These are phyloP conservation scores for Gloeophyllum trabeum DNA, from an alignment of 768 basidiomycete genomes.

Conservation along the genomic window DNA sequence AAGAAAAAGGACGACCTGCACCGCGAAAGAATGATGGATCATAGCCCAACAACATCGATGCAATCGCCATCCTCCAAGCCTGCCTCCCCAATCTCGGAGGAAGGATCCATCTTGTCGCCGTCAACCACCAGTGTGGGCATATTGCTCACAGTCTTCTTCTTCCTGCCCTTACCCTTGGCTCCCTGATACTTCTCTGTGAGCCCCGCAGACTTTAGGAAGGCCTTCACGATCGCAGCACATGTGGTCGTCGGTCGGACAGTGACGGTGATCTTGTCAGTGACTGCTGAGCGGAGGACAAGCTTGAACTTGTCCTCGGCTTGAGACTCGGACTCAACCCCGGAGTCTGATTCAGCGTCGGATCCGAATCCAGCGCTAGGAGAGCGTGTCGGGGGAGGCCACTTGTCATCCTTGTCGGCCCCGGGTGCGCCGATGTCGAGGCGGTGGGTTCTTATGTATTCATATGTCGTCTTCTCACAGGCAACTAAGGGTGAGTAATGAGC, in stretches of 20 bases:
- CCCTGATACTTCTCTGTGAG: conserved; percentile 41
- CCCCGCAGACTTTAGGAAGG: conserved; percentile 61
- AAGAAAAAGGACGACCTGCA: conserved; percentile 1
- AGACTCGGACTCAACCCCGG: conserved; percentile 23
- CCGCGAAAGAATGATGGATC: too few species aligned
- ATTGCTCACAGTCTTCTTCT: conserved; percentile 15
- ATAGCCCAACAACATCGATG: conserved; percentile 62
- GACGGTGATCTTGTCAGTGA: conserved; percentile 43
- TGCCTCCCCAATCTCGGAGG: conserved; percentile 47
- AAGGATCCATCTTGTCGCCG: conserved; percentile 57
- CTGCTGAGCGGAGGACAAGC: conserved; percentile 49
- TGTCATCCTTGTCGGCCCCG: conserved; percentile 3
- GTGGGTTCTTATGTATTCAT: conserved; percentile 47
- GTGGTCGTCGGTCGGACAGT: conserved; percentile 67
- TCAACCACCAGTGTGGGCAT: conserved; percentile 51
- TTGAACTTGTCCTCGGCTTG: conserved; percentile 42
- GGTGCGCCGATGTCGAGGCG: conserved; percentile 15
- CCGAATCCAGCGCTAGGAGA: conserved; percentile 12
- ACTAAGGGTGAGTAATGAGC: conserved; percentile 26
- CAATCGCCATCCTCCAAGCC: conserved; percentile 75
- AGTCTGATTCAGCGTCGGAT: conserved; percentile 9
- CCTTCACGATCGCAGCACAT: conserved; percentile 65
- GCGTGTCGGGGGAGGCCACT: conserved; percentile 6
- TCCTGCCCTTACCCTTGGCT: conserved; percentile 18
- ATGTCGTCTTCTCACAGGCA: conserved; percentile 53